Evolutionary conservation across 139 green algal genomes (phyloP), one percentile per base, ranked within the genome.

Genomic region (Coccomyxa sp.): DNA sequence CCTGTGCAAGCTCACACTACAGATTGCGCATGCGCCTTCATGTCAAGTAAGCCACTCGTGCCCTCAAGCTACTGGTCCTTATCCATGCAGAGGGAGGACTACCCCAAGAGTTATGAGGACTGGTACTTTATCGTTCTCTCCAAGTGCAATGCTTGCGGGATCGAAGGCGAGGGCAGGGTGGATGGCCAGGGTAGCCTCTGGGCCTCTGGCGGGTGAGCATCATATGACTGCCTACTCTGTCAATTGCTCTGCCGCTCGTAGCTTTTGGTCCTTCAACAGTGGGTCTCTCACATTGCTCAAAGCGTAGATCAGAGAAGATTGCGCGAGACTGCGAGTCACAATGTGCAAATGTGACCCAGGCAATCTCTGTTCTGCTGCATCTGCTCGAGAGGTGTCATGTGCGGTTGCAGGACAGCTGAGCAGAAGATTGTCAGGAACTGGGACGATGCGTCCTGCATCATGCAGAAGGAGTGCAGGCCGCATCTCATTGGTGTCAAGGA

Each of bases 31-130:
- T n/a, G n/a, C n/a, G n/a, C n/a, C n/a, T n/a, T n/a, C n/a, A n/a
- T n/a, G n/a, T n/a, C n/a, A n/a, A n/a, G n/a, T n/a, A n/a, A n/a
- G n/a, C n/a, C n/a, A n/a, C n/a, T n/a, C n/a, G n/a, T n/a, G n/a
- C n/a, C n/a, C n/a, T n/a, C n/a, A n/a, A n/a, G n/a, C n/a, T n/a
- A n/a, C n/a, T n/a, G n/a, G n/a, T n/a, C n/a, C n/a, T n/a, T n/a
- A n/a, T n/a, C n/a, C n/a, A n/a, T 75, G 70, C 70, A 75, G 70
- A 75, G 70, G 70, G 35, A 75, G 70, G 35, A 41, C 34, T 75
- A 75, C 33, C 34, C 34, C 16, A 34, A 41, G 34, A 29, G 16
- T 8, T 31, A 50, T 10, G 29, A 6, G 12, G 35, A 41, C 70
- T 75, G 70, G 70, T 75, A 75, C 70, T 27, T 75, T 10, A 44